Conservation (phyloP, 257 asterid species). For the Solanum dulcamara region DNA sequence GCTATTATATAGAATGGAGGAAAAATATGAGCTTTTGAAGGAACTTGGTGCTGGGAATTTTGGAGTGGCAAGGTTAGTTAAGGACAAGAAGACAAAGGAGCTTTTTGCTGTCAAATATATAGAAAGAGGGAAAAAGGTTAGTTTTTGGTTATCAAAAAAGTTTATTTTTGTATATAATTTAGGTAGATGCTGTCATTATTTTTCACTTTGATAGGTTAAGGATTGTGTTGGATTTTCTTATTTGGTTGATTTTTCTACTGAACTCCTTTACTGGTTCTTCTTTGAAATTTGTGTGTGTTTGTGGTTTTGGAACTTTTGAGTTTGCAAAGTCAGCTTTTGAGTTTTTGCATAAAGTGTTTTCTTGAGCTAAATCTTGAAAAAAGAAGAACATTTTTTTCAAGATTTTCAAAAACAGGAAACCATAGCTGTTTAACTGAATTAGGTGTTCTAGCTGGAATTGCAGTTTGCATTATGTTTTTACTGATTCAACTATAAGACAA, state of each 20-base stretch:
- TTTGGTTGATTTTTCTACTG: neutral
- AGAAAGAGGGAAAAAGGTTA: conserved; percentile 39
- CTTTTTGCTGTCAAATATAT: conserved; percentile 37
- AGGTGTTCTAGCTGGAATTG: neutral
- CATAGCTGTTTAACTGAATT: neutral
- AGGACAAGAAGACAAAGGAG: conserved; percentile 27
- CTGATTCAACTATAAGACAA: neutral
- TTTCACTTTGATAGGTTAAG: neutral
- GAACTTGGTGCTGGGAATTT: conserved; percentile 36
- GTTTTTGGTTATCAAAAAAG: neutral
- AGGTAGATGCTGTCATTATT: neutral
- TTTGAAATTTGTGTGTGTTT: neutral
- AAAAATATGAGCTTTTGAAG: conserved; percentile 30
- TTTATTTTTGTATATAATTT: neutral
- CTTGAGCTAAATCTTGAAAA: neutral
- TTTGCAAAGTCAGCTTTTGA: neutral
- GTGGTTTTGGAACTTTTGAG: neutral
- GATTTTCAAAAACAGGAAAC: too few species aligned
- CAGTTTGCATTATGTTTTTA: neutral
- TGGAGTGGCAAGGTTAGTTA: conserved; percentile 35
- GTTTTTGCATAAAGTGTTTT: neutral
- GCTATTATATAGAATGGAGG: conserved; percentile 22
- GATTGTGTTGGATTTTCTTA: neutral
- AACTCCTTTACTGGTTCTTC: neutral
- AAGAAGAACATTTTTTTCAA: neutral